These are phyloP conservation scores for Carex pumila DNA, from an alignment of 176 grass and related monocot genomes.

Conservation along the genomic window DNA sequence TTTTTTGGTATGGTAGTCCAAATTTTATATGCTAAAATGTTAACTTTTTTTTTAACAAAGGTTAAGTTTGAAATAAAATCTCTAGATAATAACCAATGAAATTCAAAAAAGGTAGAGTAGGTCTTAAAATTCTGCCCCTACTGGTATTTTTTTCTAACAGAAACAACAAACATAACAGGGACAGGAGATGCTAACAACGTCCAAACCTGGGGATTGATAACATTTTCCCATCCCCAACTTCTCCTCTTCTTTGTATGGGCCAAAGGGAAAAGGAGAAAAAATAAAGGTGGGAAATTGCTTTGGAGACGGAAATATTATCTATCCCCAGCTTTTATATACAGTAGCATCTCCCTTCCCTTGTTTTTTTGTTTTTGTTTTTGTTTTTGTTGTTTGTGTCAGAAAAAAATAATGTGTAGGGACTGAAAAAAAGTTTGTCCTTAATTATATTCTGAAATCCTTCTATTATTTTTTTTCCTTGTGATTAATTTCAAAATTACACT, in stretches of 20 bases:
- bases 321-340: background rate
- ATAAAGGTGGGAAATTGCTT: background rate
- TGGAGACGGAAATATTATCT: background rate
- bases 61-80: background rate
- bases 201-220: background rate
- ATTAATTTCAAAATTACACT: background rate
- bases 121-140: background rate
- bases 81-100: background rate
- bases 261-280: background rate
- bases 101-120: background rate
- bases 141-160: background rate
- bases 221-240: background rate
- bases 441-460: background rate
- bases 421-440: background rate
- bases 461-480: background rate
- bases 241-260: background rate
- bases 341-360: background rate
- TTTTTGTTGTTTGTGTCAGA: background rate
- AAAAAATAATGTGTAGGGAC: background rate
- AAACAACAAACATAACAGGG: background rate
- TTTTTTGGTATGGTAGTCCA: background rate
- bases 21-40: background rate
- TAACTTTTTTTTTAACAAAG: background rate
- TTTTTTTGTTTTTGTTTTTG: too few relatives aligned
- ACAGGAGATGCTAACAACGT: background rate